Conservation (phyloP, 768 basidiomycete genomes). For the Pisolithus microcarpus region DNA sequence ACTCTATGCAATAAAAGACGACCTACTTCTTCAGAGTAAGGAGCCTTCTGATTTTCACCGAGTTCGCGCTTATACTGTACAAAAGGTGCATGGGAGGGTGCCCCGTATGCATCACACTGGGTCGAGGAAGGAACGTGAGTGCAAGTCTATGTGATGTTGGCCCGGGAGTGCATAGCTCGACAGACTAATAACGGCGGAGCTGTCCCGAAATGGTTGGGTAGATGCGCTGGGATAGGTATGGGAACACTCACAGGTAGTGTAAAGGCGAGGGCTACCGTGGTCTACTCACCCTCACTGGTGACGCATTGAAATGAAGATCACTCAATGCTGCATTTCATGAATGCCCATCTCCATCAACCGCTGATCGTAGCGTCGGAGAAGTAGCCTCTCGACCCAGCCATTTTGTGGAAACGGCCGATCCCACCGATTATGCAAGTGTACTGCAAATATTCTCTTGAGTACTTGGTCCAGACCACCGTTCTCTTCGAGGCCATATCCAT, state of each 20-base stretch:
- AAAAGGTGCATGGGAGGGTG: neutral
- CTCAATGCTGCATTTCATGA: no score
- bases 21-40: no score
- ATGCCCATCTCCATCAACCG: constrained; percentile 11
- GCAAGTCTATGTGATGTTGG: neutral
- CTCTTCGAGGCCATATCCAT: constrained; percentile 43
- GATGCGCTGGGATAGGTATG: neutral
- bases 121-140: neutral
- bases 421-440: constrained; percentile 97
- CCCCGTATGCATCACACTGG: neutral
- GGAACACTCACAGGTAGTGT: neutral
- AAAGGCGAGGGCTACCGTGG: no score
- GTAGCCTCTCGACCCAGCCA: constrained; percentile 82
- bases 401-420: constrained; percentile 69
- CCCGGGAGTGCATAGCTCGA: neutral
- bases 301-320: no score
- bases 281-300: no score
- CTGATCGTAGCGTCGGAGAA: constrained; percentile 57
- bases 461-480: constrained; percentile 57
- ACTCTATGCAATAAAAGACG: no score
- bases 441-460: constrained; percentile 69
- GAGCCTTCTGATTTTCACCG: no score
- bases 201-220: neutral
- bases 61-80: neutral
- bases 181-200: no score